Conservation (phyloP, 164 flowering plant species). For the Macadamia tetraphylla region DNA sequence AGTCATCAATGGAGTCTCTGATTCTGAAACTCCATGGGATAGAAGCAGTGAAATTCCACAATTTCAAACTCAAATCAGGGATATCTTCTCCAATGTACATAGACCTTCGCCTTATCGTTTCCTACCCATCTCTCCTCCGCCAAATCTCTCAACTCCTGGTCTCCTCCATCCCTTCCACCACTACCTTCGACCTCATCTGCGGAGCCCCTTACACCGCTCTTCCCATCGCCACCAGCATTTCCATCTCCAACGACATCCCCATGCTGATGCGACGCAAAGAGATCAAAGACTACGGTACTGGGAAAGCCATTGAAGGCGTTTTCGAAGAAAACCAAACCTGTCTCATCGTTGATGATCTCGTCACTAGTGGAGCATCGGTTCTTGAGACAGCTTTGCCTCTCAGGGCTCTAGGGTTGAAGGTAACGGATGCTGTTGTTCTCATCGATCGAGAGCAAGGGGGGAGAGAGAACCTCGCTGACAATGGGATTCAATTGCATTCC, state of each 20-base stretch:
- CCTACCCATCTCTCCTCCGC: slow-evolving; percentile 80
- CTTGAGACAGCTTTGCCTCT: slow-evolving; percentile 85
- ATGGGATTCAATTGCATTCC: slow-evolving; percentile 69
- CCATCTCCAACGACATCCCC: slow-evolving; percentile 50
- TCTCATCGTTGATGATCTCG: slow-evolving; percentile 79
- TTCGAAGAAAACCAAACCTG: slow-evolving; percentile 44
- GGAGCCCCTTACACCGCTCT: slow-evolving; percentile 98
- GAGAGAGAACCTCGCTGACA: slow-evolving; percentile 69
- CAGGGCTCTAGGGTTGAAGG: slow-evolving; percentile 60
- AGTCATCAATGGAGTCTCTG: slow-evolving; percentile 58
- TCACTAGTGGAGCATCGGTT: slow-evolving; percentile 92
- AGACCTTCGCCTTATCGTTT: slow-evolving; percentile 92
- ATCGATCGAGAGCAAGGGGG: slow-evolving; percentile 96
- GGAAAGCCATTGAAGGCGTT: slow-evolving; percentile 74
- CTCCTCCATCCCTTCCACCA: slow-evolving; percentile 40
- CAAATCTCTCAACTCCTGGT: slow-evolving; percentile 61
- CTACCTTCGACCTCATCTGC: slow-evolving; percentile 65
- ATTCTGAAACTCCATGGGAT: slow-evolving; percentile 79
- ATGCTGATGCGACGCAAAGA: slow-evolving; percentile 98
- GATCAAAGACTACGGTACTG: slow-evolving; percentile 78
- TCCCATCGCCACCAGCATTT: slow-evolving; percentile 83
- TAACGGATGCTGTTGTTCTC: slow-evolving; percentile 78
- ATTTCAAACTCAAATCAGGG: slow-evolving; percentile 90
- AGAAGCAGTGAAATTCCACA: slow-evolving; percentile 87
- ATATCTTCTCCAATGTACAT: slow-evolving; percentile 89